A percentile compares a stretch with the other conserved stretches of the same genome.
phyloP scores from a whole-genome alignment of 2,329 filamentous ascomycete species.

The Cercospora sp. region DNA sequence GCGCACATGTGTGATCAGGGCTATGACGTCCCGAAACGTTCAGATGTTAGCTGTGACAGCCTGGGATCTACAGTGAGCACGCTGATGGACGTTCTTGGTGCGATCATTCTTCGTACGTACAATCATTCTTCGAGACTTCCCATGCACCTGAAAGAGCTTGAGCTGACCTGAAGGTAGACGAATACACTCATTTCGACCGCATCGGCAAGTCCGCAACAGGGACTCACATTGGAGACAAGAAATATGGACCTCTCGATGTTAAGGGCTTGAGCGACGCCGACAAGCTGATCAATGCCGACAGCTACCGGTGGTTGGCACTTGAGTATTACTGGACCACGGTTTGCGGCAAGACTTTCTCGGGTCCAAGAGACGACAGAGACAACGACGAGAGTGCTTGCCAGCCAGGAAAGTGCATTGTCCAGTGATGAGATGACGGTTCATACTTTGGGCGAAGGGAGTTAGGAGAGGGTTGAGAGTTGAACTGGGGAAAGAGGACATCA shows the following conservation, averaged over 20 bases:
- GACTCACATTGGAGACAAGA: background rate
- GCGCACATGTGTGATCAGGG: background rate
- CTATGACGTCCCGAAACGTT: background rate
- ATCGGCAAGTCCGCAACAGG: background rate
- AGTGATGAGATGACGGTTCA: background rate
- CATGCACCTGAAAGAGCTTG: background rate
- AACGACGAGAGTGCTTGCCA: background rate
- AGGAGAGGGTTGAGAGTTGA: background rate
- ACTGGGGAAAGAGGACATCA: no score
- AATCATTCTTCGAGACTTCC: background rate
- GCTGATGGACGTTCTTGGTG: background rate
- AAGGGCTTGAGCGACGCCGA: background rate
- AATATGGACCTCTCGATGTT: background rate
- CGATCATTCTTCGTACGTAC: background rate
- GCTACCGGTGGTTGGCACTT: background rate
- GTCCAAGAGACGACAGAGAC: background rate
- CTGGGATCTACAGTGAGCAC: background rate
- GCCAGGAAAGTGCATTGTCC: background rate
- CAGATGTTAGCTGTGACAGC: background rate
- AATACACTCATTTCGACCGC: background rate
- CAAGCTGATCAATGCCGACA: background rate
- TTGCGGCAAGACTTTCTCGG: background rate
- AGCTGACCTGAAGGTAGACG: background rate
- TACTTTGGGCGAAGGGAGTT: background rate
- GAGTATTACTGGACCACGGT: background rate